Conservation (phyloP, 192 early-diverging fungal genomes). For the Backusella luteola region DNA sequence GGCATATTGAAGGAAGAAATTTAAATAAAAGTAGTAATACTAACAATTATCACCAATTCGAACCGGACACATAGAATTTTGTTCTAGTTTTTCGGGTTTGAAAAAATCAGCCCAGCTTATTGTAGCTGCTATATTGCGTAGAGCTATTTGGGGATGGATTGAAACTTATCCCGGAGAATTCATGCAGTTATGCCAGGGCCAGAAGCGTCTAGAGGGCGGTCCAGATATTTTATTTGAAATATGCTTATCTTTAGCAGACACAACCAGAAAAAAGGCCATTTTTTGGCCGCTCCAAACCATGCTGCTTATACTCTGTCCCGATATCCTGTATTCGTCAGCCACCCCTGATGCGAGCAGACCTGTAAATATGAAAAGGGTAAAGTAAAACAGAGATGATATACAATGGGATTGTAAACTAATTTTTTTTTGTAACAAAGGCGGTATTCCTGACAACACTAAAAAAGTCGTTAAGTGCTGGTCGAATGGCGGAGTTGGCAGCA, state of each 20-base stretch:
- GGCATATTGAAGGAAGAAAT: neutral
- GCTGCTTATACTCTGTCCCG: conserved; percentile 85
- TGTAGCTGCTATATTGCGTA: conserved; percentile 73
- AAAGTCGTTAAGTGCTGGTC: conserved; percentile 50
- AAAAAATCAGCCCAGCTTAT: conserved; percentile 71
- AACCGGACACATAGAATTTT: conserved; percentile 37
- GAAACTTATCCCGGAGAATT: conserved; percentile 84
- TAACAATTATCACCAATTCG: neutral
- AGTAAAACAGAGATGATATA: neutral
- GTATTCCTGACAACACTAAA: conserved; percentile 53
- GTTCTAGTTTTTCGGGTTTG: conserved; percentile 52
- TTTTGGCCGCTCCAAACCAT: conserved; percentile 89
- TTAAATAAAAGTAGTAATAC: conserved; percentile 1
- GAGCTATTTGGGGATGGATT: conserved; percentile 93
- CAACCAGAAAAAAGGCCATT: conserved; percentile 59
- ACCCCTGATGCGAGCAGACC: conserved; percentile 22
- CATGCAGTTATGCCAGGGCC: conserved; percentile 66
- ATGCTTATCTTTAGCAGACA: conserved; percentile 59
- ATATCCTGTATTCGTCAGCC: conserved; percentile 62
- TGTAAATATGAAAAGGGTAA: conserved; percentile 33
- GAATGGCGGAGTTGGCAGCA: conserved; percentile 63
- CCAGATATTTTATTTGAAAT: conserved; percentile 80
- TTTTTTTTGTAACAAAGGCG: conserved; percentile 30
- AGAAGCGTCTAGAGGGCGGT: conserved; percentile 58
- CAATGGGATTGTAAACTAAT: neutral